Percentiles rank a stretch among this genome's conserved stretches.
These are phyloP conservation scores for Petunia secreta DNA, from an alignment of 257 asterid species.

Conservation along the genomic window DNA sequence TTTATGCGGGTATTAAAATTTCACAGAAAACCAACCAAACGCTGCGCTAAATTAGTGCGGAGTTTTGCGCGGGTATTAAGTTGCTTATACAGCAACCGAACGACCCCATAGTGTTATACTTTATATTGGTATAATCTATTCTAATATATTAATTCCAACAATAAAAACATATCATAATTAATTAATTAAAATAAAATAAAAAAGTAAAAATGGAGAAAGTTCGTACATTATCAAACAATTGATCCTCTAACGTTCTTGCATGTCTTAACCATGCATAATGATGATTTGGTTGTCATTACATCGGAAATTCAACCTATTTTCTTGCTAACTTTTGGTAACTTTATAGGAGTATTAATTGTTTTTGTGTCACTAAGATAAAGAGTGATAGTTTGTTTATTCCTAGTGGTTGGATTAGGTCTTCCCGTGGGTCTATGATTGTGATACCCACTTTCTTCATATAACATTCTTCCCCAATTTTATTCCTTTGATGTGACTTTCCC, in stretches of 20 bases:
- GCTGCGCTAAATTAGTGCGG: no score
- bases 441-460: not conserved
- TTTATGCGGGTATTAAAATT: no score
- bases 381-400: not conserved
- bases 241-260: not conserved
- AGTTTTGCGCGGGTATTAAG: no score
- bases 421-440: slow-evolving; percentile 5
- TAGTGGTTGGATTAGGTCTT: slow-evolving; percentile 24
- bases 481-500: slow-evolving; percentile 21
- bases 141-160: not conserved
- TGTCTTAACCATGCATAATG: slow-evolving; percentile 1
- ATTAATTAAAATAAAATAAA: not conserved
- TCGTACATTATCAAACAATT: no score
- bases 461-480: slow-evolving; percentile 22
- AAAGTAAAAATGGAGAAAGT: no score
- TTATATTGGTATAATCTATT: no score
- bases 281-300: slow-evolving; percentile 17
- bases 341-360: not conserved
- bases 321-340: slow-evolving; percentile 19
- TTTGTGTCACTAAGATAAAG: not conserved
- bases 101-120: no score
- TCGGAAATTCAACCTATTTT: slow-evolving; percentile 15
- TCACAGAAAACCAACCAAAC: no score
- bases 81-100: no score
- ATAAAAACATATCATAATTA: not conserved